Percentiles rank a stretch among this genome's conserved stretches.
phyloP scores from a whole-genome alignment of 2,329 filamentous ascomycete genomes.

The Fusarium robinianum region DNA sequence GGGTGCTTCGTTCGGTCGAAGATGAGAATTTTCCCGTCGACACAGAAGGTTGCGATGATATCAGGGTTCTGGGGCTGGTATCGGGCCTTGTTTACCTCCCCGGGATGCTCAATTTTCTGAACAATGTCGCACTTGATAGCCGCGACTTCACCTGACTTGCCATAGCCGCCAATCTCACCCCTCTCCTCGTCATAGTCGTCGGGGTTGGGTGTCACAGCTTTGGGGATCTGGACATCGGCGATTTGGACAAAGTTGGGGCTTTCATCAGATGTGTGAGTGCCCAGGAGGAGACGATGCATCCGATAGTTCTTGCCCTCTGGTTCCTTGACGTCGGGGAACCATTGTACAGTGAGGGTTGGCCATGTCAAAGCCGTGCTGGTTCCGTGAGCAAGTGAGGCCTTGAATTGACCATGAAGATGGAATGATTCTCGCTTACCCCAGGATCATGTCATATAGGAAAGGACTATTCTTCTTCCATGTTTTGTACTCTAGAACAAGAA shows the following conservation, averaged over 20 bases:
- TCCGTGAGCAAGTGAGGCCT: slow-evolving; percentile 15
- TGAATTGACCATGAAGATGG: slow-evolving; percentile 2
- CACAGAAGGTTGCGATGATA: slow-evolving; percentile 90
- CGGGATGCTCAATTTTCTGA: slow-evolving; percentile 94
- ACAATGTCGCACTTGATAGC: slow-evolving; percentile 87
- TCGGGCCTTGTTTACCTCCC: slow-evolving; percentile 97
- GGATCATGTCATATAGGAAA: slow-evolving; percentile 97
- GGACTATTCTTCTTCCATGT: slow-evolving; percentile 99
- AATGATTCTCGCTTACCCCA: slow-evolving; percentile 61
- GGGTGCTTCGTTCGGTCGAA: slow-evolving; percentile 97
- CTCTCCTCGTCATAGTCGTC: slow-evolving; percentile 89
- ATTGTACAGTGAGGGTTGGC: slow-evolving; percentile 96
- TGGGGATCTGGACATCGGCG: slow-evolving; percentile 90
- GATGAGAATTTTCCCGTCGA: slow-evolving; percentile 85
- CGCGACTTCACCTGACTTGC: slow-evolving; percentile 70
- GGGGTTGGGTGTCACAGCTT: slow-evolving; percentile 71
- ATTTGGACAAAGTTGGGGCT: slow-evolving; percentile 93
- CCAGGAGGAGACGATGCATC: slow-evolving; percentile 86
- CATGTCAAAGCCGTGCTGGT: slow-evolving; percentile 84
- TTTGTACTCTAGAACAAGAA: slow-evolving; percentile 78
- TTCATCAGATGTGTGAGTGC: slow-evolving; percentile 89
- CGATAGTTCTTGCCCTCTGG: slow-evolving; percentile 84
- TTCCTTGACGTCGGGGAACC: slow-evolving; percentile 94
- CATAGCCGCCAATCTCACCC: slow-evolving; percentile 93
- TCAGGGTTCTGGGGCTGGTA: slow-evolving; percentile 98